phyloP scores from a whole-genome alignment of 2,329 filamentous ascomycete genomes.

The Aspergillus sclerotialis region DNA sequence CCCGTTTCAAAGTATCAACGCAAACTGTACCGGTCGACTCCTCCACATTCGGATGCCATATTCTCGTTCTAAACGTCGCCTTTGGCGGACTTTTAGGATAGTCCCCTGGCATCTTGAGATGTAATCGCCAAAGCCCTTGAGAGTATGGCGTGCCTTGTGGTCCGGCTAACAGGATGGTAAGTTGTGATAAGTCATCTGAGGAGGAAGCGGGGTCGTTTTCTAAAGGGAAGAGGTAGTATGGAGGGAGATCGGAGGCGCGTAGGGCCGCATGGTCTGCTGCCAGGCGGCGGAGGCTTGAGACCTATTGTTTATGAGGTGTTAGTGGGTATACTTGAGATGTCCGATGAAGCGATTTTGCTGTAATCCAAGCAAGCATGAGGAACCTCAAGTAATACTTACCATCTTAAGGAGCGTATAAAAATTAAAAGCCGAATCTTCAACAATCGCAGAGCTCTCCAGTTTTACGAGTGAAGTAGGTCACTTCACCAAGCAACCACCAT shows the following conservation, averaged over 20 bases:
- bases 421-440: no score
- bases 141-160: conserved; percentile 55
- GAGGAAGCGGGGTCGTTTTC: conserved; percentile 17
- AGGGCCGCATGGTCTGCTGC: conserved; percentile 54
- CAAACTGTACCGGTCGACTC: conserved; percentile 56
- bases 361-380: background rate
- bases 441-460: no score
- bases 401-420: no score
- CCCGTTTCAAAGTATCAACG: conserved; percentile 58
- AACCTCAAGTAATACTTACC: no score
- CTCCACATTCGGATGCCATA: conserved; percentile 61
- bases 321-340: no score
- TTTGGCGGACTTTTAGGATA: conserved; percentile 47
- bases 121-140: conserved; percentile 52
- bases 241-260: conserved; percentile 49
- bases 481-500: no score
- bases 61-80: conserved; percentile 53
- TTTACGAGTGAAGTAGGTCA: no score
- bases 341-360: no score
- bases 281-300: conserved; percentile 47
- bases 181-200: conserved; percentile 49
- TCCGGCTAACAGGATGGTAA: conserved; percentile 53
- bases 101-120: conserved; percentile 53
- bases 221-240: conserved; percentile 54
- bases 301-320: conserved; percentile 14